These are phyloP conservation scores for Saraca asoca DNA, from an alignment of 331 rosid genomes.

Conservation along the genomic window DNA sequence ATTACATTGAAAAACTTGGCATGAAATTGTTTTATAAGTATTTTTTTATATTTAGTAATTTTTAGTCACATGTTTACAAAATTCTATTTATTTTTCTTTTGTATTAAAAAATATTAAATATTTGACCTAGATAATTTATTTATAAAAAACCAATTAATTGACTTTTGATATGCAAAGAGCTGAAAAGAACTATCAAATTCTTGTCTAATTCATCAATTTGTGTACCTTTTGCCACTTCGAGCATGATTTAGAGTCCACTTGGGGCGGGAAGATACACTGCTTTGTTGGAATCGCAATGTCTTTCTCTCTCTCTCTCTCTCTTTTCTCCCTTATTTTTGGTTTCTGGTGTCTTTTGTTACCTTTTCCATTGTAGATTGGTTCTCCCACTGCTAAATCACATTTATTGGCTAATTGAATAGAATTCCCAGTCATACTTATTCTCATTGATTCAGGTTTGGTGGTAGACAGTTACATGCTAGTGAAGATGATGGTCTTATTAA, in stretches of 20 bases:
- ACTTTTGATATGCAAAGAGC: neutral
- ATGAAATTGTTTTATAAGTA: too few species aligned
- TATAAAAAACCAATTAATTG: too few species aligned
- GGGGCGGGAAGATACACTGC: neutral
- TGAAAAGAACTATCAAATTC: neutral
- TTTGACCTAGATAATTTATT: too few species aligned
- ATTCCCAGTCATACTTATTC: slow-evolving; percentile 4
- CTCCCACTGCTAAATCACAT: too few species aligned
- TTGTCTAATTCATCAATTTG: neutral
- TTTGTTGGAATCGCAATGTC: slow-evolving; percentile 3
- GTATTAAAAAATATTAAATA: too few species aligned
- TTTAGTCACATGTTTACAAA: too few species aligned
- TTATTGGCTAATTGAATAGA: neutral
- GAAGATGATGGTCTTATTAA: slow-evolving; percentile 85
- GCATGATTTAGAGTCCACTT: neutral
- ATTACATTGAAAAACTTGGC: too few species aligned
- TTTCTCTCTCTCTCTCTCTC: neutral
- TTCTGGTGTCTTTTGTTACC: neutral
- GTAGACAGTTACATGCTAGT: slow-evolving; percentile 82
- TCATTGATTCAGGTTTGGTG: slow-evolving; percentile 74
- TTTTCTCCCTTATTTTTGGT: neutral
- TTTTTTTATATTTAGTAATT: too few species aligned
- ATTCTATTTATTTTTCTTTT: too few species aligned
- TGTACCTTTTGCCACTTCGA: neutral
- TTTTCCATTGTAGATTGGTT: neutral